Evolutionary conservation across 768 basidiomycete species (phyloP).

Genomic region (Pleurotus tuber-regium): DNA sequence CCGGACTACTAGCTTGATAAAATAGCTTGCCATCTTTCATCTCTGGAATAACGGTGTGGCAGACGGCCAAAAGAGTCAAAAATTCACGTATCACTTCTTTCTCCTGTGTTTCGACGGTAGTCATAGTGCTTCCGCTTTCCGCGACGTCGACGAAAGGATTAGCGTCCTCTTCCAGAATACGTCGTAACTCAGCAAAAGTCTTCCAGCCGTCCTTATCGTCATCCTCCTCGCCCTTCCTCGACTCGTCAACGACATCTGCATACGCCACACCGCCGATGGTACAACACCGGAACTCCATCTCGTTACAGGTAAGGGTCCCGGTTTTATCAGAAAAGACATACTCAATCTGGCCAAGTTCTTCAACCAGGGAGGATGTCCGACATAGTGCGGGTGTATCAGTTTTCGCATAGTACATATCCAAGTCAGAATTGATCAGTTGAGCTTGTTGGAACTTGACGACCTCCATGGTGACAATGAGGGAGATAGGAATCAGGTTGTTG

Average conservation of each 20-base stretch:
- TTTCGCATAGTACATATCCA: constrained; percentile 96
- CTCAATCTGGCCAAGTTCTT: constrained; percentile 98
- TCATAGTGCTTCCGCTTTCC: constrained; percentile 28
- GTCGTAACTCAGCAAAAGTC: constrained; percentile 74
- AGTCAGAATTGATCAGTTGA: constrained; percentile 92
- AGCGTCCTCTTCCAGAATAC: constrained; percentile 45
- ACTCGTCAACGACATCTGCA: constrained; percentile 88
- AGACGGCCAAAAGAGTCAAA: constrained; percentile 85
- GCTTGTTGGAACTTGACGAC: constrained; percentile 99
- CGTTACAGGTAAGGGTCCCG: constrained; percentile 93
- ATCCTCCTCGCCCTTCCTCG: constrained; percentile 63
- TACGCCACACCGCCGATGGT: constrained; percentile 88
- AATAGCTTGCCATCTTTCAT: constrained; percentile 82
- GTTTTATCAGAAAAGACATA: constrained; percentile 96
- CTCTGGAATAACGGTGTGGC: constrained; percentile 98
- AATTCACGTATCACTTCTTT: constrained; percentile 65
- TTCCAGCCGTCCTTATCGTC: constrained; percentile 66
- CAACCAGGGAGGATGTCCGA: constrained; percentile 96
- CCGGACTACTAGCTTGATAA: constrained; percentile 96
- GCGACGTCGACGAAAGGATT: constrained; percentile 61
- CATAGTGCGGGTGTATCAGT: constrained; percentile 98
- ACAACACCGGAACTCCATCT: constrained; percentile 96
- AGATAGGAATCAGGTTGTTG: constrained; percentile 99
- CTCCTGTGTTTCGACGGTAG: constrained; percentile 37
- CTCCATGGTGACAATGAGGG: constrained; percentile 99